A percentile compares a stretch with the other conserved stretches of the same genome.
Conservation (phyloP, 441 rosid species). For the Gossypium schwendimanii region DNA sequence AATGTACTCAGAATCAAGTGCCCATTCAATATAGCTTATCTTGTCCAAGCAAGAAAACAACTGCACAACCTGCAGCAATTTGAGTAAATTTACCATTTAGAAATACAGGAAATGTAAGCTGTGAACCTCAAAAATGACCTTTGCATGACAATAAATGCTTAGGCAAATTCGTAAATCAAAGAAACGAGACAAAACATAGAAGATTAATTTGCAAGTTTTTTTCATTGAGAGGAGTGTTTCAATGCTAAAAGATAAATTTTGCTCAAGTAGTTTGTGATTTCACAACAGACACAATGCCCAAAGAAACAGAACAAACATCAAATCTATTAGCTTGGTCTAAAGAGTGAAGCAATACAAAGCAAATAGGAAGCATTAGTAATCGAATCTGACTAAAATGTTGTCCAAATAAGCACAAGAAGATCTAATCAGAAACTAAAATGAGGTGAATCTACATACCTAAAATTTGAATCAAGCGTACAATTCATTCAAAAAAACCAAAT, state of each 20-base stretch:
- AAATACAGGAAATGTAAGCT: background rate
- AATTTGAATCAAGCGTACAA: background rate
- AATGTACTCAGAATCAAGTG: conserved; percentile 85
- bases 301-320: background rate
- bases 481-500: background rate
- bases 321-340: background rate
- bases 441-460: background rate
- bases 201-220: background rate
- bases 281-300: background rate
- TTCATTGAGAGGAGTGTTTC: background rate
- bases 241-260: background rate
- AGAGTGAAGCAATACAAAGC: background rate
- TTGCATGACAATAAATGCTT: background rate
- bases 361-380: background rate
- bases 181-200: background rate
- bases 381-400: background rate
- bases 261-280: background rate
- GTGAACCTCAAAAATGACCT: background rate
- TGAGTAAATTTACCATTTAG: background rate
- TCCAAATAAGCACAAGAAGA: background rate
- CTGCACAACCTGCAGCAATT: conserved; percentile 76
- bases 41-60: conserved; percentile 95
- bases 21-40: conserved; percentile 97
- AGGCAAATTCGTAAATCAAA: background rate
- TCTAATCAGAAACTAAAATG: background rate